Conservation (phyloP, 2,329 filamentous ascomycete species). For the Neoscytalidium dimidiatum region DNA sequence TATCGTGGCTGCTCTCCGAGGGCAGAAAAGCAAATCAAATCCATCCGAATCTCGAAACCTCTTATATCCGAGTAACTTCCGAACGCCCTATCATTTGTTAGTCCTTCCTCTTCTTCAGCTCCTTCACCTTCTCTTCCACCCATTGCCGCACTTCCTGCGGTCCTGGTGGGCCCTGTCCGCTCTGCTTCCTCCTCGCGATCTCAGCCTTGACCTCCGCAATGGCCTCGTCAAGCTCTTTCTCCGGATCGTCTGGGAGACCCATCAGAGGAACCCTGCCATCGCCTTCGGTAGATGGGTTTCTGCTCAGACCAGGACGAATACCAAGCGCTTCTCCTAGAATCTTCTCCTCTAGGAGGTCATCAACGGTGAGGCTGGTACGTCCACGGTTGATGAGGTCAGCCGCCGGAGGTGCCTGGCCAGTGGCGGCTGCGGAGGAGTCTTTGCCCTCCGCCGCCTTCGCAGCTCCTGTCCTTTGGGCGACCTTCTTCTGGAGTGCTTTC, state of each 20-base stretch:
- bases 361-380: not conserved
- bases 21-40: too few species aligned
- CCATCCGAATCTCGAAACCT: too few species aligned
- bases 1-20: too few species aligned
- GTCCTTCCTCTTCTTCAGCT: slow-evolving; percentile 13
- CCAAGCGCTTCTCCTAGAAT: slow-evolving; percentile 16
- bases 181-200: slow-evolving; percentile 61
- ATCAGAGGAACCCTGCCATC: slow-evolving; percentile 25
- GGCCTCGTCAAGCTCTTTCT: slow-evolving; percentile 74
- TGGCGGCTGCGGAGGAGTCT: slow-evolving; percentile 30
- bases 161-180: slow-evolving; percentile 39
- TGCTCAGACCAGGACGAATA: slow-evolving; percentile 6
- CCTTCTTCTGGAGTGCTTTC: slow-evolving; percentile 40
- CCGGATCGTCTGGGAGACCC: slow-evolving; percentile 69
- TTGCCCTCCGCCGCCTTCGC: slow-evolving; percentile 33
- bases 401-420: slow-evolving; percentile 29
- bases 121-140: slow-evolving; percentile 36
- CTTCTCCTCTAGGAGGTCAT: slow-evolving; percentile 18
- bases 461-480: slow-evolving; percentile 23
- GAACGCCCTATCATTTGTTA: not conserved
- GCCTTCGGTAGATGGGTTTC: slow-evolving; percentile 9
- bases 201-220: slow-evolving; percentile 73
- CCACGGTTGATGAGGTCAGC: not conserved
- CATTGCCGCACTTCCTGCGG: slow-evolving; percentile 38
- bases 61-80: too few species aligned